phyloP scores from a whole-genome alignment of 139 green algal genomes.

The Chlamydomonas sp. region DNA sequence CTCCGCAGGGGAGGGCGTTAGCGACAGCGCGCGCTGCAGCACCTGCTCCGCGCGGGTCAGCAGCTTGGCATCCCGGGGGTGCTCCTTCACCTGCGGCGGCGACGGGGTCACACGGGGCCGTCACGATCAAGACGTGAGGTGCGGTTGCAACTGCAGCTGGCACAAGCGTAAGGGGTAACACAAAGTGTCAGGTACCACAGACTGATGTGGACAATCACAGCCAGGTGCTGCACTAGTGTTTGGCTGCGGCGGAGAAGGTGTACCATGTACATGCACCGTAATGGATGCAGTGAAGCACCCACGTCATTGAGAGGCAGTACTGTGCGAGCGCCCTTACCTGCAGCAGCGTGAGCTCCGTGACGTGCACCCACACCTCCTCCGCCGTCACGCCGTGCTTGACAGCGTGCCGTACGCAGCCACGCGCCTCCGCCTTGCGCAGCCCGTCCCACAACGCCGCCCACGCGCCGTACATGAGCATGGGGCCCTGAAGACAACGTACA shows the following conservation, averaged over 20 bases:
- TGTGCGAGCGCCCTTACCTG: not conserved
- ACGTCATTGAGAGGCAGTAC: too few relatives aligned
- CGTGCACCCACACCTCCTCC: constrained; percentile 31
- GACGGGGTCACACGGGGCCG: not conserved
- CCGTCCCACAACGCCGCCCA: constrained; percentile 36
- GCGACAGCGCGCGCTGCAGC: not conserved
- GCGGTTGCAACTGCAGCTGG: not conserved
- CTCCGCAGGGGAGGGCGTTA: not conserved
- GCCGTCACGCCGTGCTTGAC: not conserved
- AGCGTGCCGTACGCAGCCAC: constrained; percentile 11
- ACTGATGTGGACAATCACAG: too few relatives aligned
- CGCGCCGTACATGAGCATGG: constrained; percentile 33
- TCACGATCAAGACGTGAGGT: too few relatives aligned
- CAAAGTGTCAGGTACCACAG: too few relatives aligned
- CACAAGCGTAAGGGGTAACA: not conserved
- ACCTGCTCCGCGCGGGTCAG: constrained; percentile 2
- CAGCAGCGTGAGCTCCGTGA: constrained; percentile 30
- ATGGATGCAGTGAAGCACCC: too few relatives aligned
- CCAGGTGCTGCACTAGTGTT: too few relatives aligned
- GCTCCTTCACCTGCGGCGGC: constrained; percentile 24
- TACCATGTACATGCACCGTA: too few relatives aligned
- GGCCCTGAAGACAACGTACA: not conserved
- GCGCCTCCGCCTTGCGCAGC: constrained; percentile 22
- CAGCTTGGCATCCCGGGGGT: constrained; percentile 3
- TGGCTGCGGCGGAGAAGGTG: too few relatives aligned